phyloP scores from a whole-genome alignment of 2,329 filamentous ascomycete genomes.

The Cordyceps tenuipes region DNA sequence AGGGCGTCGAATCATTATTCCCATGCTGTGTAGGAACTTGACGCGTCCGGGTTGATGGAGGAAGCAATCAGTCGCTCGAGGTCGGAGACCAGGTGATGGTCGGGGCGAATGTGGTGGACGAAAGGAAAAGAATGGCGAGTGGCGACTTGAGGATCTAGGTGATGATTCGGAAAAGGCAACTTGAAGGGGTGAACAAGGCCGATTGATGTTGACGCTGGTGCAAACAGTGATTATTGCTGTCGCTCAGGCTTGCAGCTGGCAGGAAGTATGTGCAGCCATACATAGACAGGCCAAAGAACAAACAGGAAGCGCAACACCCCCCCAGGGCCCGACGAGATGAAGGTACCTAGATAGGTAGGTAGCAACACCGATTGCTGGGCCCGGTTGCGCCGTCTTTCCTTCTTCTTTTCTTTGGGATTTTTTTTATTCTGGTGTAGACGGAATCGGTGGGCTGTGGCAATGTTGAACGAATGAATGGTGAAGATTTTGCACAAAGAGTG shows the following conservation, averaged over 20 bases:
- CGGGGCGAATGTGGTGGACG: neutral
- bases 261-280: neutral
- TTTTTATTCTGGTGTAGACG: neutral
- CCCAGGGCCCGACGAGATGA: neutral
- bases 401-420: too few relatives aligned
- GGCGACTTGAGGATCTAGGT: neutral
- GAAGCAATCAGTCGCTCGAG: neutral
- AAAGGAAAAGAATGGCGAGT: neutral
- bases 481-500: neutral
- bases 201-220: neutral
- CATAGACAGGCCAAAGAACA: too few relatives aligned
- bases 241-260: slow-evolving; percentile 4
- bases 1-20: slow-evolving; percentile 26
- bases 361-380: neutral
- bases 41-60: neutral
- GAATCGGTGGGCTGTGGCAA: neutral
- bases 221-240: slow-evolving; percentile 7
- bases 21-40: slow-evolving; percentile 13
- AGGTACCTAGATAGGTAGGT: neutral
- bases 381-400: neutral
- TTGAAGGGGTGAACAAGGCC: neutral
- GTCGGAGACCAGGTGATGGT: neutral
- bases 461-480: neutral
- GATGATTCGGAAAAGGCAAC: neutral
- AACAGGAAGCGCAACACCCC: neutral